Base-by-base conservation (phyloP, 345 rosid species). In the Bruguiera gymnorhiza region DNA sequence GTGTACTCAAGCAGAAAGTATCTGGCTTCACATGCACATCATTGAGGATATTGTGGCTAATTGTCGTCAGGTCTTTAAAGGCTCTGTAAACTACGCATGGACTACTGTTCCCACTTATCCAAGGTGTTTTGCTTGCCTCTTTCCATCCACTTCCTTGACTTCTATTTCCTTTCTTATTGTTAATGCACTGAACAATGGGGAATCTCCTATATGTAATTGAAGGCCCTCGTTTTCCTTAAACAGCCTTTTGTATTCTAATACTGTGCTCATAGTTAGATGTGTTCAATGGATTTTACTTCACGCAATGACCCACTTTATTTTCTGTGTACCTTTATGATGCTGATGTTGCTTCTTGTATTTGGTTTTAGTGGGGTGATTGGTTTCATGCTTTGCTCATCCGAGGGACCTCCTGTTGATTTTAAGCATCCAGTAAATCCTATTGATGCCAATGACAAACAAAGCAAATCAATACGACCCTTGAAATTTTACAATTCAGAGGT, bases 11-110 rank as follows among this genome's bases (percentile, higher is more conserved):
- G 97, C 97, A 60, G 98, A 94, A 77, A 94, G 97, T 74, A 84
- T 94, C 64, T 94, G 98, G 98, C 97, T 94, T 72, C 98, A 94
- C 88, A 94, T 94, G 97, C 88, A 91, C 83, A 91, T 94, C 66
- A 94, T 94, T 0, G 96, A 89, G 80, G 96, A 86, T 77, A 89
- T 94, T 76, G 95, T 94, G 51, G 68, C 86, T 30, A 88, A 91
- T 77, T 94, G 98, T 76, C 92, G 88, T 60, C 90, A 89, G 72
- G 81, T 91, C 70, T 94, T 94, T 68, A 91, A 91, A 70, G 98
- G 98, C 75, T 88, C 98, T 4, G 97, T 94, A 23, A 91, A 88
- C 70, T 94, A 94, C 70, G 98, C 97, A 43, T 94, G 97, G 98
- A 94, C 97, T 19, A 91, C 97, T 5, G 98, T 94, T 61, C 98